These are phyloP conservation scores for Nicotiana tabacum DNA, from an alignment of 257 asterid genomes.

Conservation along the genomic window DNA sequence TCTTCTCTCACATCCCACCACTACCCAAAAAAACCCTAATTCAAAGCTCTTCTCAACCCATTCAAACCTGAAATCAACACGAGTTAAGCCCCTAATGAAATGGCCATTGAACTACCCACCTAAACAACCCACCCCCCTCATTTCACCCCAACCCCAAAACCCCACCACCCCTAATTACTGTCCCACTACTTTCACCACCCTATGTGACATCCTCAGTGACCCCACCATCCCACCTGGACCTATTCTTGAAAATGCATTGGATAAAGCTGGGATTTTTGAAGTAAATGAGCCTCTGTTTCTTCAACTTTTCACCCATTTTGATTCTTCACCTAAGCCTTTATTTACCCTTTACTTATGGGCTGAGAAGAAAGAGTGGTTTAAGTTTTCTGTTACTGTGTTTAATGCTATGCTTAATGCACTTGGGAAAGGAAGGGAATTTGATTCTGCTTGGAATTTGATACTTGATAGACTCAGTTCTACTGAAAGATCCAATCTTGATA, in stretches of 20 bases:
- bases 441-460: constrained; percentile 66
- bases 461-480: constrained; percentile 31
- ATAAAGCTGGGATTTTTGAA: constrained; percentile 23
- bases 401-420: constrained; percentile 64
- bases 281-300: constrained; percentile 42
- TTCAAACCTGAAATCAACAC: constrained; percentile 28
- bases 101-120: constrained; percentile 16
- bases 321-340: constrained; percentile 63
- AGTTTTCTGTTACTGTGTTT: constrained; percentile 38
- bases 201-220: constrained; percentile 38
- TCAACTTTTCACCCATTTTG: constrained; percentile 42
- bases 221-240: constrained; percentile 43
- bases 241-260: constrained; percentile 54
- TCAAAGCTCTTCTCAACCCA: constrained; percentile 27
- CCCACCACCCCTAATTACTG: constrained; percentile 28
- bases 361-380: constrained; percentile 42
- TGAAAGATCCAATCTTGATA: constrained; percentile 43
- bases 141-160: constrained; percentile 19
- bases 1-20: constrained; percentile 13
- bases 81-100: constrained; percentile 22
- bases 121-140: constrained; percentile 15
- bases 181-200: constrained; percentile 31
- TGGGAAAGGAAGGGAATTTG: constrained; percentile 69
- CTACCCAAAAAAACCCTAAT: constrained; percentile 14
- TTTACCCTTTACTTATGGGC: constrained; percentile 67